Conservation (phyloP, 805 yeast species). For the Teunomyces panamensis region DNA sequence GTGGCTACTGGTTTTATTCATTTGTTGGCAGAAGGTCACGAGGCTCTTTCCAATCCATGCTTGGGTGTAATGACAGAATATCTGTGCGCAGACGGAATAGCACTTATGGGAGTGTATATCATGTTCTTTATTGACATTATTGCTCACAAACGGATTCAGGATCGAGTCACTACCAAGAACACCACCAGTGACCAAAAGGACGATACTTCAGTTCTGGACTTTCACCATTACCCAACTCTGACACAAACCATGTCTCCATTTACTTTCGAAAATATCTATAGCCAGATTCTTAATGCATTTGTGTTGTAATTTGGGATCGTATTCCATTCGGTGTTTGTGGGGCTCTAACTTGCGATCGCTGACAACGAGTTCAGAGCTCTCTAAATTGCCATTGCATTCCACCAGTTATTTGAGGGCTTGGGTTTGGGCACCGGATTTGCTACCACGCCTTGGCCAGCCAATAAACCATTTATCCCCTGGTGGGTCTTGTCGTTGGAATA, state of each 20-base stretch:
- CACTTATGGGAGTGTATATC: conserved; percentile 27
- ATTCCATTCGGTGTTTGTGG: conserved; percentile 33
- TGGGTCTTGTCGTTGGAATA: conserved; percentile 30
- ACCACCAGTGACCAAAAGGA: not conserved
- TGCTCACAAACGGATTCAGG: conserved; percentile 16
- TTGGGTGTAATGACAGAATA: conserved; percentile 24
- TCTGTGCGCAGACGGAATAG: conserved; percentile 33
- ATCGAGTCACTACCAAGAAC: not conserved
- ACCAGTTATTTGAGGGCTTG: conserved; percentile 33
- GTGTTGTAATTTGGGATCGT: conserved; percentile 31
- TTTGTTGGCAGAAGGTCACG: conserved; percentile 29
- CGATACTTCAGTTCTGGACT: not conserved
- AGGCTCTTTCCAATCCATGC: conserved; percentile 24
- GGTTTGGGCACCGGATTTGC: conserved; percentile 32
- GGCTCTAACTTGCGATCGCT: conserved; percentile 30
- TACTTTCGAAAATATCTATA: conserved; percentile 23
- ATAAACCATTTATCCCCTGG: conserved; percentile 46
- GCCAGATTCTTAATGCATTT: conserved; percentile 54
- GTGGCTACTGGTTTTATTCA: conserved; percentile 37
- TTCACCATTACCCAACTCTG: not conserved
- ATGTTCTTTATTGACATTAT: conserved; percentile 30
- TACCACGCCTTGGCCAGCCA: conserved; percentile 23
- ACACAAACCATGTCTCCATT: not conserved
- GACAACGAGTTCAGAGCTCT: conserved; percentile 28
- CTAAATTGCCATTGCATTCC: conserved; percentile 29